Percentiles rank a stretch among this genome's conserved stretches.
These are phyloP conservation scores for Phyllosticta citribraziliensis DNA, from an alignment of 2,329 filamentous ascomycete genomes.

Conservation along the genomic window DNA sequence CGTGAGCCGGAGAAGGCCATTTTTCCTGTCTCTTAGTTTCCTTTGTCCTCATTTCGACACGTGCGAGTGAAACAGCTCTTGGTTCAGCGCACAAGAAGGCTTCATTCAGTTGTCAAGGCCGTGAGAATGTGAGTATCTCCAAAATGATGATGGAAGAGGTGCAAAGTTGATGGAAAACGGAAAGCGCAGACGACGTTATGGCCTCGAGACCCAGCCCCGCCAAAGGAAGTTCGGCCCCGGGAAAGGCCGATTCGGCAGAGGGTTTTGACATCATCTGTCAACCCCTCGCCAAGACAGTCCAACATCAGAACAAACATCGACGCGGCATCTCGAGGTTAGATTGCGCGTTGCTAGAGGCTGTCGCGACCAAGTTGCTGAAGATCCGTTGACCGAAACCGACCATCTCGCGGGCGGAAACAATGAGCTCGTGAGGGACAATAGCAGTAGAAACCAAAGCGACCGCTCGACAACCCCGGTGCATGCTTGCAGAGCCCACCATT, in stretches of 20 bases:
- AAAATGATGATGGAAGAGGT: not conserved
- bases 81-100: not conserved
- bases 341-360: not conserved
- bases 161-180: not conserved
- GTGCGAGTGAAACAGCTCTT: not conserved
- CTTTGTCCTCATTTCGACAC: not conserved
- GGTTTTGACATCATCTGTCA: not conserved
- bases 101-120: too few relatives aligned
- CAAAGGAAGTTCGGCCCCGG: not conserved
- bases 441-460: not conserved
- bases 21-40: not conserved
- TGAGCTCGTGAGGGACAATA: conserved; percentile 4
- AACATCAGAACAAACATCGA: not conserved
- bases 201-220: not conserved
- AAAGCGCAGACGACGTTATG: not conserved
- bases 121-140: not conserved
- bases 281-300: not conserved
- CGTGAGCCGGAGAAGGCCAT: too few relatives aligned
- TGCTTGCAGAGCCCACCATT: conserved; percentile 1
- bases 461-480: not conserved
- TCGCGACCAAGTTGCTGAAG: not conserved
- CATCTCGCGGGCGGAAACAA: conserved; percentile 1
- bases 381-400: conserved; percentile 3
- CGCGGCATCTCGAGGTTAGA: not conserved
- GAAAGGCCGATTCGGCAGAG: not conserved